phyloP scores from a whole-genome alignment of 352 stramenopile species.

The Aphanomyces invadans region DNA sequence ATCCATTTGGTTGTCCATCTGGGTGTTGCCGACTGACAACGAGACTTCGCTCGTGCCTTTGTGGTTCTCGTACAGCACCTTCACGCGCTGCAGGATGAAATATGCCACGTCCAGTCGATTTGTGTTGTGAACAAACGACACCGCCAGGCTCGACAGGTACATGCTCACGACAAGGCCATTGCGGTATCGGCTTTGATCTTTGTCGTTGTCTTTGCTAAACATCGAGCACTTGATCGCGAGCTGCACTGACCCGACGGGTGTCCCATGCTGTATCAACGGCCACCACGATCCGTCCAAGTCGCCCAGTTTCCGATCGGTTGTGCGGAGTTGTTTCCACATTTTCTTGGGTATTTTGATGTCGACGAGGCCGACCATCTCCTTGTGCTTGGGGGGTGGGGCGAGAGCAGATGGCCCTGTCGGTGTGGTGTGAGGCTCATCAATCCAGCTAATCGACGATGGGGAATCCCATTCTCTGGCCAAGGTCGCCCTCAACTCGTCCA shows the following conservation, averaged over 20 bases:
- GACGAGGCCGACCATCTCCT: slow-evolving; percentile 46
- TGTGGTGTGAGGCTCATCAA: not conserved
- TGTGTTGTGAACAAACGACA: slow-evolving; percentile 79
- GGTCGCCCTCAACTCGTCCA: not conserved
- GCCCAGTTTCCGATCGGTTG: slow-evolving; percentile 53
- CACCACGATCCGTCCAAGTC: slow-evolving; percentile 76
- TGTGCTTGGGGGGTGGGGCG: slow-evolving; percentile 33
- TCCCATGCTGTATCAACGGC: slow-evolving; percentile 67
- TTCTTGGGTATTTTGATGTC: slow-evolving; percentile 82
- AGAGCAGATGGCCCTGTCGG: not conserved
- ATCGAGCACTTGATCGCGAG: slow-evolving; percentile 65
- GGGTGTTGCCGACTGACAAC: slow-evolving; percentile 74
- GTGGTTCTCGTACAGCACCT: slow-evolving; percentile 59
- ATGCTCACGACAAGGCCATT: slow-evolving; percentile 70
- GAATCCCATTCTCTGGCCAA: not conserved
- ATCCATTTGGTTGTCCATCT: slow-evolving; percentile 89
- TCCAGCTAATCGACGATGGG: not conserved
- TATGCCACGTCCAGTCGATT: slow-evolving; percentile 85
- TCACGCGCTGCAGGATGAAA: slow-evolving; percentile 68
- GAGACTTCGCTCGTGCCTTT: slow-evolving; percentile 74
- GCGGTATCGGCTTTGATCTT: not conserved
- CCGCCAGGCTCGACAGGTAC: slow-evolving; percentile 67
- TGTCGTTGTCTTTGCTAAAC: not conserved
- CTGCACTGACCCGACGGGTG: slow-evolving; percentile 71
- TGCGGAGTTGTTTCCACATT: slow-evolving; percentile 65